phyloP scores from a whole-genome alignment of 768 basidiomycete genomes.

The Glaciozyma antarctica region DNA sequence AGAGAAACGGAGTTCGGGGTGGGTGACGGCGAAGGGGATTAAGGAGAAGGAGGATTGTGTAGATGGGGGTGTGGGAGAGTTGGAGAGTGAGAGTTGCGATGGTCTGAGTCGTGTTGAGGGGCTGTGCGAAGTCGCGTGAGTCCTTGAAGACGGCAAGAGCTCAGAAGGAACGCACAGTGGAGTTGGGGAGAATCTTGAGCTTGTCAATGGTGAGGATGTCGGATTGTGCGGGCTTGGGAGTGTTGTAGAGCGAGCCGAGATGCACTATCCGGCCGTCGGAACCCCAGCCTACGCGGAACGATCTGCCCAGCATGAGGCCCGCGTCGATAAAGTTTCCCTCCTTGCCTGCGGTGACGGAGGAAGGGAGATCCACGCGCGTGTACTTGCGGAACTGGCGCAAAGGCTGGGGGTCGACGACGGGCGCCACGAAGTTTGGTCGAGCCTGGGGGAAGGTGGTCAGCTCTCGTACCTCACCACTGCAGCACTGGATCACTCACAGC shows the following conservation, averaged over 20 bases:
- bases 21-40: constrained; percentile 75
- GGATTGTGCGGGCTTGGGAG: background rate
- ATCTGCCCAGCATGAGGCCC: constrained; percentile 72
- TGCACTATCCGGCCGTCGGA: constrained; percentile 66
- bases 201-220: constrained; percentile 6
- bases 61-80: constrained; percentile 52
- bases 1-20: constrained; percentile 57
- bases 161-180: no score
- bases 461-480: background rate
- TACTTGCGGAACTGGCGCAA: constrained; percentile 25
- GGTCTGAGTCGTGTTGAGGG: constrained; percentile 40
- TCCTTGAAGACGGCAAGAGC: background rate
- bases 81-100: constrained; percentile 63
- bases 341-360: constrained; percentile 54
- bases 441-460: background rate
- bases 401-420: constrained; percentile 21
- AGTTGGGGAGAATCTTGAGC: constrained; percentile 1
- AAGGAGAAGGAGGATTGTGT: constrained; percentile 65
- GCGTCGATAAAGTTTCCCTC: constrained; percentile 68
- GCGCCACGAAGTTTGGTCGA: constrained; percentile 12
- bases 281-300: constrained; percentile 86
- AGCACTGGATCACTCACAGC: background rate
- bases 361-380: constrained; percentile 23
- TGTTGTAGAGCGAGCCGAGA: constrained; percentile 52
- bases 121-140: background rate